Evolutionary conservation across 441 rosid species (phyloP).

Genomic region (Erodium chrysanthum): DNA sequence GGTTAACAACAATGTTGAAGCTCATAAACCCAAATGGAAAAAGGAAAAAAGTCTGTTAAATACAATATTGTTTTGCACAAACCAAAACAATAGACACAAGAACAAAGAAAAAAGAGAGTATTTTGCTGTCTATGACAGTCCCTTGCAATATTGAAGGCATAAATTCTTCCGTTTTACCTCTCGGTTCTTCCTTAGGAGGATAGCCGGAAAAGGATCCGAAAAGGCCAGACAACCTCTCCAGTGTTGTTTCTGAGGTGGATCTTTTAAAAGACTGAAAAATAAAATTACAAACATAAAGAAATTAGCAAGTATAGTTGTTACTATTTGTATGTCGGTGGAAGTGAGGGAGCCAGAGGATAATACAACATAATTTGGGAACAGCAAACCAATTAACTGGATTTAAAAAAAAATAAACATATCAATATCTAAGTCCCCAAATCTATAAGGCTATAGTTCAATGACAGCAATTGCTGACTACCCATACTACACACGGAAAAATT

Average conservation of each 20-base stretch:
- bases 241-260: constrained; percentile 11
- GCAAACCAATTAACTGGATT: not conserved
- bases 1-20: not conserved
- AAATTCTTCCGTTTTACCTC: constrained; percentile 10
- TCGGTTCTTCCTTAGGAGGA: constrained; percentile 17
- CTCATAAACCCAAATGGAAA: not conserved
- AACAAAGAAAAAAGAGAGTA: not conserved
- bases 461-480: not conserved
- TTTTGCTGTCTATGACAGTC: not conserved
- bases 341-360: not conserved
- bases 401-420: not conserved
- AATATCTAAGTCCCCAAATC: not conserved
- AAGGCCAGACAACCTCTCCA: constrained; percentile 3
- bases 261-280: constrained; percentile 16
- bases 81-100: not conserved
- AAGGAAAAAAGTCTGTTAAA: not conserved
- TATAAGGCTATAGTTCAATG: not conserved
- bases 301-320: not conserved
- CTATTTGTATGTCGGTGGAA: not conserved
- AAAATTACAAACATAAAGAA: not conserved
- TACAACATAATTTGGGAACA: not conserved
- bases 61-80: not conserved
- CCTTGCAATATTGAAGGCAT: not conserved
- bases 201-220: not conserved
- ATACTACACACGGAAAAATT: not conserved